Evolutionary conservation across 305 asterid species (phyloP), one percentile per base, ranked within the genome.

Genomic region (Caryopteris hybrid): DNA sequence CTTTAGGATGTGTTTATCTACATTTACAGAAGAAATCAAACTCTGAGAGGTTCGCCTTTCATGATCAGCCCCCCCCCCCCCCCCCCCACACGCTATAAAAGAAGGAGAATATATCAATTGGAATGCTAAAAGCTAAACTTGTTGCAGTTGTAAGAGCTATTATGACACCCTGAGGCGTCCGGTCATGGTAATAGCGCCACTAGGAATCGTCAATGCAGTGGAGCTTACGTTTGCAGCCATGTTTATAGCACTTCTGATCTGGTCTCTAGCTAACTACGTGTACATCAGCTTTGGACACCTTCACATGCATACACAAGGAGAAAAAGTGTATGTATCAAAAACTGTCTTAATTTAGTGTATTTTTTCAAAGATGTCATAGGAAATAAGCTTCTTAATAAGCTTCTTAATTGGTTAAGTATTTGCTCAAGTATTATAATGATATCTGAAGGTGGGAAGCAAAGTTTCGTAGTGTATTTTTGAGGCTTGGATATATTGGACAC

Each of bases 401-500:
- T 27, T 2, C 2, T 27, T 5, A 27, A 27, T 27, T 27, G n/a
- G n/a, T n/a, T n/a, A n/a, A n/a, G n/a, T 27, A 27, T 27, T 27
- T 27, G 5, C 5, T 27, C 5, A 27, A 27, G 5, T 27, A 2
- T 27, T 2, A 5, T 2, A 27, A 33, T 33, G 6, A 4, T 25
- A 1, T 50, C 43, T 58, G 17, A 63, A 88, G 96, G 71, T 77
- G 87, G 91, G 63, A 84, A 51, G 79, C 84, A 0, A 86, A 84
- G 77, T 86, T 88, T 69, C 85, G 94, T 0, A 81, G 89, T 50
- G 86, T 85, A 5, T 73, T 71, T 0, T 36, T 85, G 58, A 81
- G 88, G 74, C 78, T 89, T 0, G 88, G 92, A 11, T 85, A 87
- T 64, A 53, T 89, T 17, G 96, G 92, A 17, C 75, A 89, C 73